These are phyloP conservation scores for Globisporangium paddicum DNA, from an alignment of 352 stramenopile genomes.

Conservation along the genomic window DNA sequence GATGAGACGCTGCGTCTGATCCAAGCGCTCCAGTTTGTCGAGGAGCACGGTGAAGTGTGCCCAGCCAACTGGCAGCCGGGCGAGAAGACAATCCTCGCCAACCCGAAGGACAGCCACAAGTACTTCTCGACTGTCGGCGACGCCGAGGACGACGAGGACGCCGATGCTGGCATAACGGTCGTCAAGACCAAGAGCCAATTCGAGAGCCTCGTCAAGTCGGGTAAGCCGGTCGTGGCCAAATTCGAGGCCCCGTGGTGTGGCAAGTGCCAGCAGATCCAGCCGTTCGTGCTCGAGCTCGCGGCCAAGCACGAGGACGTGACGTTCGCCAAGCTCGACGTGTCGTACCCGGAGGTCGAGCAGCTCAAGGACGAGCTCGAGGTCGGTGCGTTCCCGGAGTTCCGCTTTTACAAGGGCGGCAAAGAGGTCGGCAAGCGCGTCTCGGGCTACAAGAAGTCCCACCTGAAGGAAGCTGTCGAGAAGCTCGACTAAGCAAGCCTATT, in stretches of 20 bases:
- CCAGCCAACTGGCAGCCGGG: conserved; percentile 92
- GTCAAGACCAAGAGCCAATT: conserved; percentile 65
- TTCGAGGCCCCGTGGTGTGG: conserved; percentile 87
- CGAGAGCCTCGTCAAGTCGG: conserved; percentile 51
- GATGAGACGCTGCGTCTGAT: conserved; percentile 92
- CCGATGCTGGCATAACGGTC: conserved; percentile 33
- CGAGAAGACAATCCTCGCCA: conserved; percentile 86
- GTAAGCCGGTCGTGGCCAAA: conserved; percentile 71
- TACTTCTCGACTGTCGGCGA: conserved; percentile 75
- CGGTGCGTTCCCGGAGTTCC: conserved; percentile 77
- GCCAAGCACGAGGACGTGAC: conserved; percentile 59
- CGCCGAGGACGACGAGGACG: conserved; percentile 30
- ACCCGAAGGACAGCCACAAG: conserved; percentile 76
- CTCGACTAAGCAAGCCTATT: conserved; percentile 19
- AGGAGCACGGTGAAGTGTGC: conserved; percentile 92
- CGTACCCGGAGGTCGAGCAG: conserved; percentile 57
- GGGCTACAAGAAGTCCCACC: conserved; percentile 82
- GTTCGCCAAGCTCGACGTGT: conserved; percentile 81
- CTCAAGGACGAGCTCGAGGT: conserved; percentile 75
- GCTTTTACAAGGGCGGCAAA: conserved; percentile 82
- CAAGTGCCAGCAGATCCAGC: conserved; percentile 83
- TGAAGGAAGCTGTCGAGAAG: conserved; percentile 69
- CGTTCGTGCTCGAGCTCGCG: conserved; percentile 66
- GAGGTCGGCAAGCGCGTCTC: conserved; percentile 64
- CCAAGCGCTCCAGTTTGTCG: conserved; percentile 91